Percentiles rank a stretch among this genome's conserved stretches.
These are phyloP conservation scores for Coleophoma crateriformis DNA, from an alignment of 2,329 filamentous ascomycete genomes.

Conservation along the genomic window DNA sequence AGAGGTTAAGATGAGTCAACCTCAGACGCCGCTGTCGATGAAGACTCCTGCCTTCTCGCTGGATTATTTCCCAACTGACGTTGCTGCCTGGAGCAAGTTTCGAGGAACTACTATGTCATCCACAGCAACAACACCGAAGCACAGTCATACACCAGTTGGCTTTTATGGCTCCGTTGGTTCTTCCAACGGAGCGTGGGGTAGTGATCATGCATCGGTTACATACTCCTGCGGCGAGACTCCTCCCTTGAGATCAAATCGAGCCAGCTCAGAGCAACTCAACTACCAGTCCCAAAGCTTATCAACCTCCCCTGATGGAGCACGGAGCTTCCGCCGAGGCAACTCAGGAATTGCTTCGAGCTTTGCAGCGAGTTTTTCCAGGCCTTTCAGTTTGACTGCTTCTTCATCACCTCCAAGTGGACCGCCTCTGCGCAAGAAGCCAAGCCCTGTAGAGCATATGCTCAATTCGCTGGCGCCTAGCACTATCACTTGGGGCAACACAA, in stretches of 20 bases:
- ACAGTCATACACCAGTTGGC: constrained; percentile 48
- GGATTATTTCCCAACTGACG: constrained; percentile 59
- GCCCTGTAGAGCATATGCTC: constrained; percentile 56
- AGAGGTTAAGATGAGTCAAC: constrained; percentile 49
- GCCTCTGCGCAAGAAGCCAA: constrained; percentile 45
- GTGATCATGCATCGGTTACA: constrained; percentile 49
- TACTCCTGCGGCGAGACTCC: constrained; percentile 60
- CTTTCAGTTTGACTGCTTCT: constrained; percentile 25
- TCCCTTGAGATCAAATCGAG: constrained; percentile 40
- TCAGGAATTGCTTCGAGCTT: constrained; percentile 51
- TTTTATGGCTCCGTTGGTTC: constrained; percentile 52
- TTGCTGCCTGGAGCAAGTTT: constrained; percentile 45
- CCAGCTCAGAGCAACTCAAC: constrained; percentile 40
- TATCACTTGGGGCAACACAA: constrained; percentile 32
- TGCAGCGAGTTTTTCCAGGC: constrained; percentile 45
- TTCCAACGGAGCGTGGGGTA: constrained; percentile 46
- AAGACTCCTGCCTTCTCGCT: constrained; percentile 63
- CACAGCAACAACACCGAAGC: constrained; percentile 49
- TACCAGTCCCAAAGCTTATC: constrained; percentile 46
- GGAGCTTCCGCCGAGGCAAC: constrained; percentile 45
- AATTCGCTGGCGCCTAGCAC: constrained; percentile 42
- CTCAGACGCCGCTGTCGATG: constrained; percentile 57
- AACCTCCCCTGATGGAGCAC: constrained; percentile 51
- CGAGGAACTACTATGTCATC: constrained; percentile 49
- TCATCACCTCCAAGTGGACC: constrained; percentile 41